Percentiles rank a stretch among this genome's conserved stretches.
Evolutionary conservation across 768 basidiomycete genomes (phyloP).

Genomic region (Tylopilus balloui): DNA sequence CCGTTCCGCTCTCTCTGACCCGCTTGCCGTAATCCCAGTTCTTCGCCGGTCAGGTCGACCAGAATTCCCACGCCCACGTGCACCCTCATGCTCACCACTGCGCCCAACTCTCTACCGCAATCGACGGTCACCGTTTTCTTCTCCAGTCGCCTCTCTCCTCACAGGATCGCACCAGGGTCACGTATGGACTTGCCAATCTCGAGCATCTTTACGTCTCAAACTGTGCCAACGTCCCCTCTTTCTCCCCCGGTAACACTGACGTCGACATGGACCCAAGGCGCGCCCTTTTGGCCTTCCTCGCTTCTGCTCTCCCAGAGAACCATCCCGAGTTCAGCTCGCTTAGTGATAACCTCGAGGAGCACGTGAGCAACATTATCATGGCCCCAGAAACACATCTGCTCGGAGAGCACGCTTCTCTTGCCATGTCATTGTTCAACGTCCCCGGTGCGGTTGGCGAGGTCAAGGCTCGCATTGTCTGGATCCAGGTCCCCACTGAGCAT

Average conservation of each 20-base stretch:
- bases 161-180: slow-evolving; percentile 9
- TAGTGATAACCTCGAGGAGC: slow-evolving; percentile 44
- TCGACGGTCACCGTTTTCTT: slow-evolving; percentile 25
- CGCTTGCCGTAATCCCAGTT: slow-evolving; percentile 46
- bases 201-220: slow-evolving; percentile 50
- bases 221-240: slow-evolving; percentile 44
- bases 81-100: slow-evolving; percentile 56
- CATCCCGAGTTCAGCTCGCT: slow-evolving; percentile 40
- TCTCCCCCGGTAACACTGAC: slow-evolving; percentile 21
- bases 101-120: slow-evolving; percentile 36
- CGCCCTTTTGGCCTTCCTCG: slow-evolving; percentile 76
- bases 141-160: slow-evolving; percentile 22
- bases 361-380: slow-evolving; percentile 48
- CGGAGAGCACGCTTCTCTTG: slow-evolving; percentile 39
- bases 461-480: slow-evolving; percentile 73
- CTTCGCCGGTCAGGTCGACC: slow-evolving; percentile 53
- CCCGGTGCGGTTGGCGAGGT: slow-evolving; percentile 79
- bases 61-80: slow-evolving; percentile 30
- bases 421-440: slow-evolving; percentile 37
- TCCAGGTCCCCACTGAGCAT: slow-evolving; percentile 71
- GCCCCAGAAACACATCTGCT: slow-evolving; percentile 42
- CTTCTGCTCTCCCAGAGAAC: slow-evolving; percentile 57
- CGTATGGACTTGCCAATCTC: slow-evolving; percentile 28
- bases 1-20: slow-evolving; percentile 8
- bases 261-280: slow-evolving; percentile 38